Base-by-base conservation (phyloP, 2,329 filamentous ascomycete species). In the Nemania abortiva region DNA sequence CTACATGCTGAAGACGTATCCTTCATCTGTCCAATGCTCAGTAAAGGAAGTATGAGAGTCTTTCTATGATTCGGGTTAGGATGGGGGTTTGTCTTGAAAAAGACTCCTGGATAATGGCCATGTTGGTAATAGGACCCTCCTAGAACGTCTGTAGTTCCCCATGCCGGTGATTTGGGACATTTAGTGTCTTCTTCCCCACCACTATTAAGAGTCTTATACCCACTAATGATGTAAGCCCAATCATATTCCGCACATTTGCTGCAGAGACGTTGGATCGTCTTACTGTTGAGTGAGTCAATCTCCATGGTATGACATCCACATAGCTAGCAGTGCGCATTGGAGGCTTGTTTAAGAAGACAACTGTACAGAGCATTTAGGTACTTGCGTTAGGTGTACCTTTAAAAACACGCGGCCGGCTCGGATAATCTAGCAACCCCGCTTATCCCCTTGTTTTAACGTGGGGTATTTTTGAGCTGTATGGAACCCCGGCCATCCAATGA, bases 161-260 rank as follows among this genome's bases (percentile, higher is more conserved):
- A 47, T 47, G 42, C 18, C 42, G 18, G 42, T 7, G 42, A 47
- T 47, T 47, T 47, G 7, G 4, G 13, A 20, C 15, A 47, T 47
- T 47, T 47, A 18, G 18, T 47, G 42, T 47, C 42, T 47, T 47
- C 15, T 3, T 47, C 42, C 13, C 18, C 15, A 18, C 42, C 42
- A 47, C 42, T 7, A 6, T 47, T 18, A n/a, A 20, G 42, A 47
- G 42, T 20, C 42, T 47, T 47, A 18, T 47, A 47, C 42, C 42
- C 42, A n/a, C 42, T 47, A 18, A 47, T 47, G 20, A 47, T 47
- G 42, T 47, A 47, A 2, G 42, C 18, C 42, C 42, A 47, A 47
- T 47, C 42, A 47, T 47, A 47, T 47, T 47, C 42, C 20, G 42
- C 42, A 47, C 42, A 47, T 18, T n/a, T 47, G 42, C 18, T 47